Percentiles rank a stretch among this genome's conserved stretches.
These are phyloP conservation scores for Hyphopichia buzzinii DNA, from an alignment of 1,139 yeast species.

Conservation along the genomic window DNA sequence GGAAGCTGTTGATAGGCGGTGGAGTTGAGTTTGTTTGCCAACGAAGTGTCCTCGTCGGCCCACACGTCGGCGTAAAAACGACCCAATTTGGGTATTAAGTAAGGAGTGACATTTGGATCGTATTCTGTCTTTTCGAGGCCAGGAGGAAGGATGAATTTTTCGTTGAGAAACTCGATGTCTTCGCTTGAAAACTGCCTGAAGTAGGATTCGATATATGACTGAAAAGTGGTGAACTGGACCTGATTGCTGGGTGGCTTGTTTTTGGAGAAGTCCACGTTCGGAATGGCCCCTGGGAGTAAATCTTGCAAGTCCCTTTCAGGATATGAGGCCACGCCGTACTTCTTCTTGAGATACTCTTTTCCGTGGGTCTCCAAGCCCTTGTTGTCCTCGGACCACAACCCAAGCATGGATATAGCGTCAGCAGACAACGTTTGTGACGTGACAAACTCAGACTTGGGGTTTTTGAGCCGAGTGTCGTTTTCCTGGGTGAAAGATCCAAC, in stretches of 20 bases:
- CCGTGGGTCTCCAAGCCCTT: conserved; percentile 58
- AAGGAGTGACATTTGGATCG: conserved; percentile 68
- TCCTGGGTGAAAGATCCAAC: conserved; percentile 47
- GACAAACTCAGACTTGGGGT: conserved; percentile 79
- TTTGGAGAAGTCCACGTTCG: conserved; percentile 81
- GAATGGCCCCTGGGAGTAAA: conserved; percentile 82
- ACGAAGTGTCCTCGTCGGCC: conserved; percentile 74
- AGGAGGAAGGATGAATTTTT: conserved; percentile 56
- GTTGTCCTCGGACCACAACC: conserved; percentile 62
- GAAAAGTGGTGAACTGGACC: conserved; percentile 87
- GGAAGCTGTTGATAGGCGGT: conserved; percentile 40
- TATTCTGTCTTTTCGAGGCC: conserved; percentile 48
- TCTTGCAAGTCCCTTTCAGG: conserved; percentile 77
- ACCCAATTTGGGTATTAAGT: conserved; percentile 80
- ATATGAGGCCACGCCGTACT: conserved; percentile 85
- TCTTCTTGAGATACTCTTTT: conserved; percentile 68
- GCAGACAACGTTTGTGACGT: conserved; percentile 69
- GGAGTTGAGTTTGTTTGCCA: conserved; percentile 38
- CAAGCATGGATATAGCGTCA: conserved; percentile 61
- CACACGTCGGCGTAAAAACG: conserved; percentile 77
- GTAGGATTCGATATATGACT: conserved; percentile 80
- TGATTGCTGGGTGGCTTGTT: conserved; percentile 83
- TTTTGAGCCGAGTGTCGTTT: conserved; percentile 60
- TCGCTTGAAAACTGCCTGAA: conserved; percentile 77
- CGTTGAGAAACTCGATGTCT: conserved; percentile 71